Conservation (phyloP, 2,329 filamentous ascomycete genomes). For the Ophiostoma tasmaniense region DNA sequence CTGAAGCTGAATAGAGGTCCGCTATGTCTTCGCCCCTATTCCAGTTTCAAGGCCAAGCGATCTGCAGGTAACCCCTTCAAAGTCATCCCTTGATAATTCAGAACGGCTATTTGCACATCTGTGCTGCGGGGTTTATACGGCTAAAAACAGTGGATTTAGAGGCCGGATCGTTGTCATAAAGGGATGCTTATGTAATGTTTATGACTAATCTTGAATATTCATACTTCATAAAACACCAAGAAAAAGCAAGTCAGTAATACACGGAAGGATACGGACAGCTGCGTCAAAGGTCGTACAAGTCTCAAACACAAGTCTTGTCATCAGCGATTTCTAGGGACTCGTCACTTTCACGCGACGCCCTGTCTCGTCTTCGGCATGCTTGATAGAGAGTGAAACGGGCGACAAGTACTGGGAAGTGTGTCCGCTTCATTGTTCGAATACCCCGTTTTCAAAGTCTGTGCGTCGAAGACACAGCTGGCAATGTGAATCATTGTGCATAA, state of each 20-base stretch:
- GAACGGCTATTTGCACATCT: neutral
- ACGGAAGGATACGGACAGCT: neutral
- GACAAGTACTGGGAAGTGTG: neutral
- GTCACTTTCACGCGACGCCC: neutral
- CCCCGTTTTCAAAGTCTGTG: neutral
- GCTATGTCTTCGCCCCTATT: too few relatives aligned
- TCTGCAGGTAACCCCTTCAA: neutral
- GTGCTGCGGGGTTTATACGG: too few relatives aligned
- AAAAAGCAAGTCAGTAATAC: neutral
- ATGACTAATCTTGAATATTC: too few relatives aligned
- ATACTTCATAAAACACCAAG: neutral
- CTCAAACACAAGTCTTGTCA: neutral
- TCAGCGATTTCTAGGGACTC: neutral
- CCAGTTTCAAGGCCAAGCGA: neutral
- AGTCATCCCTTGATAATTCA: neutral
- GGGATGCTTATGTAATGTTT: too few relatives aligned
- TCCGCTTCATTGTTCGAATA: neutral
- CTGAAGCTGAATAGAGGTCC: too few relatives aligned
- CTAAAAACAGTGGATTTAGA: too few relatives aligned
- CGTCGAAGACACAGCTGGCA: neutral
- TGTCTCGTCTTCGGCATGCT: neutral
- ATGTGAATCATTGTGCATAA: neutral
- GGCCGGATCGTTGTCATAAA: too few relatives aligned
- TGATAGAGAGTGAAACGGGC: neutral
- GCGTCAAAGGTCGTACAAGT: neutral